Conservation (phyloP, 805 yeast species). For the Schizosaccharomyces octosporus region DNA sequence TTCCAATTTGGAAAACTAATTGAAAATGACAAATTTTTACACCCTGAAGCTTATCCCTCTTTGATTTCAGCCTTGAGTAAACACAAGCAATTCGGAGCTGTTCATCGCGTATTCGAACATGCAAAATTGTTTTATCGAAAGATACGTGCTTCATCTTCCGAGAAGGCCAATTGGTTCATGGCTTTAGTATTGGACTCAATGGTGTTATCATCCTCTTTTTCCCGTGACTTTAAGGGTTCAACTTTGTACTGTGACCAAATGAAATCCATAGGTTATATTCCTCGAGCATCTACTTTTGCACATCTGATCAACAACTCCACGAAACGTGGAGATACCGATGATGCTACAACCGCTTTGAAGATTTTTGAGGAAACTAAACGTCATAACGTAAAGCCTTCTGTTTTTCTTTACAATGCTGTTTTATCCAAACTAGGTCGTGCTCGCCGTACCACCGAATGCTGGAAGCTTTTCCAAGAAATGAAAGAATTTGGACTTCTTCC, state of each 20-base stretch:
- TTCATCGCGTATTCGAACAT: neutral
- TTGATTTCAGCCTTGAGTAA: neutral
- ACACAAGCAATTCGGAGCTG: neutral
- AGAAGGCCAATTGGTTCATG: neutral
- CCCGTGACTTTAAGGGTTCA: neutral
- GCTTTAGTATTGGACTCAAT: neutral
- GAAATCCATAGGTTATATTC: neutral
- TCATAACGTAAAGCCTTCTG: conserved; percentile 12
- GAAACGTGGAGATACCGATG: conserved; percentile 8
- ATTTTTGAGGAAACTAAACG: conserved; percentile 14
- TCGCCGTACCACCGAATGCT: conserved; percentile 14
- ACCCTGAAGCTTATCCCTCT: neutral
- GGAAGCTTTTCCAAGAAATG: conserved; percentile 14
- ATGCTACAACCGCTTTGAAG: conserved; percentile 13
- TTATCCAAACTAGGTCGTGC: conserved; percentile 17
- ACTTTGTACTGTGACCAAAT: neutral
- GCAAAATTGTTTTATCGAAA: neutral
- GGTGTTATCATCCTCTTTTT: neutral
- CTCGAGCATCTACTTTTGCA: neutral
- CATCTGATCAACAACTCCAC: neutral
- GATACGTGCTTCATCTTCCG: neutral
- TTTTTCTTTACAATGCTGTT: conserved; percentile 15
- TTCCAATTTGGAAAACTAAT: neutral
- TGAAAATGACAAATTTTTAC: neutral
- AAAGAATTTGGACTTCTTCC: conserved; percentile 9